Base-by-base conservation (phyloP, 1,139 yeast genomes). In the Meyerozyma carpophila region DNA sequence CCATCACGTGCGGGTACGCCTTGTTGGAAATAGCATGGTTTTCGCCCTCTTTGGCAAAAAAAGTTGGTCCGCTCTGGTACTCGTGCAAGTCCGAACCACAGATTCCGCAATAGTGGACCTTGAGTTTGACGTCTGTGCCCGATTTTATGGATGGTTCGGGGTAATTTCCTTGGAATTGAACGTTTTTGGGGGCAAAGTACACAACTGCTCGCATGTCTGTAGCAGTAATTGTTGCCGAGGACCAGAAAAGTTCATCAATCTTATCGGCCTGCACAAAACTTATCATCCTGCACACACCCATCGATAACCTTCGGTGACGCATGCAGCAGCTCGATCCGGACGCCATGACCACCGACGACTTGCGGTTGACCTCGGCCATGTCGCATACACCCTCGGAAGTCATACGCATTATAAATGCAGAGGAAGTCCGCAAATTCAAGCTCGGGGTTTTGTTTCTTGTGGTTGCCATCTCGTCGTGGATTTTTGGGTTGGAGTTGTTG, bases 21-120 rank as follows among this genome's bases (percentile, higher is more conserved):
- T 45, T 43, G 28, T 52, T 44, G 7, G 63, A 52, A 34, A 61
- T 56, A 31, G 50, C 55, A 42, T 59, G 55, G 9, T 47, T 47
- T 7, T 50, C 39, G 20, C 58, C 57, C n/a, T 53, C 58, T 10
- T 51, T 40, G 26, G 50, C 34, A 14, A 31, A 31, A 13, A 31
- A 31, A 2, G 20, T 31, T 8, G 34, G 34, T 51, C 73, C 76
- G 41, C 78, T 78, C 42, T 65, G 67, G 40, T 66, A 49, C 43
- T 74, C 73, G 50, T 74, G 79, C 38, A 74, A 55, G 49, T 74
- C 79, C 0, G 77, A 61, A 32, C 79, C 79, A 52, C 79, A 74
- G 39, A 74, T 72, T 31, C 34, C 34, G 14, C 34, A 31, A 13
- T 31, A 31, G 10, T 31, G 20, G 34, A 31, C 34, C 34, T 31